Conservation (phyloP, 2,329 filamentous ascomycete species). For the Penicillium vulpinum region DNA sequence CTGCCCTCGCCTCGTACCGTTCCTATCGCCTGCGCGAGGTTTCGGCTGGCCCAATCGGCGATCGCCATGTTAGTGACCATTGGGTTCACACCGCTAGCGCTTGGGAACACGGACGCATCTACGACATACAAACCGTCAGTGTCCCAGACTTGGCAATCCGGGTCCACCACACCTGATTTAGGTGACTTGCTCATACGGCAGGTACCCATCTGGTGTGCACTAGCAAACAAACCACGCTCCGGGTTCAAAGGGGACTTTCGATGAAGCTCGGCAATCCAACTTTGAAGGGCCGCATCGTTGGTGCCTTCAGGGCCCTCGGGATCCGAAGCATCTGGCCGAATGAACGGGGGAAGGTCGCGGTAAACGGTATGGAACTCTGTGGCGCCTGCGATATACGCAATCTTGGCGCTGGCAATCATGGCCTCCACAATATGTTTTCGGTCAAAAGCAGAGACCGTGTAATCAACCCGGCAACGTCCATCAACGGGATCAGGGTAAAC, state of each 20-base stretch:
- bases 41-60: constrained; percentile 48
- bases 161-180: constrained; percentile 47
- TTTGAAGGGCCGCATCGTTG: constrained; percentile 56
- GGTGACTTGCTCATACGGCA: constrained; percentile 50
- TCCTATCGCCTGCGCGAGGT: constrained; percentile 36
- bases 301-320: constrained; percentile 43
- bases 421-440: constrained; percentile 70
- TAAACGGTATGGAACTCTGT: constrained; percentile 72
- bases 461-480: constrained; percentile 66
- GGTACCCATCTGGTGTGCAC: constrained; percentile 55
- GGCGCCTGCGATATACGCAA: constrained; percentile 76
- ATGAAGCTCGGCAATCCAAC: constrained; percentile 55
- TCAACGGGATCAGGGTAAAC: constrained; percentile 71
- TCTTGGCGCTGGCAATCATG: constrained; percentile 68
- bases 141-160: constrained; percentile 49
- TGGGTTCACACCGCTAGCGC: constrained; percentile 53
- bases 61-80: constrained; percentile 56
- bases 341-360: constrained; percentile 64
- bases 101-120: constrained; percentile 53
- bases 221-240: constrained; percentile 46
- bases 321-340: constrained; percentile 41
- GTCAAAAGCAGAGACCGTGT: constrained; percentile 71
- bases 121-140: constrained; percentile 49
- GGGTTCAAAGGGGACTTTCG: constrained; percentile 48
- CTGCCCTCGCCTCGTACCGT: constrained; percentile 11